Base-by-base conservation (phyloP, 2,329 filamentous ascomycete species). In the Pseudopithomyces chartarum region DNA sequence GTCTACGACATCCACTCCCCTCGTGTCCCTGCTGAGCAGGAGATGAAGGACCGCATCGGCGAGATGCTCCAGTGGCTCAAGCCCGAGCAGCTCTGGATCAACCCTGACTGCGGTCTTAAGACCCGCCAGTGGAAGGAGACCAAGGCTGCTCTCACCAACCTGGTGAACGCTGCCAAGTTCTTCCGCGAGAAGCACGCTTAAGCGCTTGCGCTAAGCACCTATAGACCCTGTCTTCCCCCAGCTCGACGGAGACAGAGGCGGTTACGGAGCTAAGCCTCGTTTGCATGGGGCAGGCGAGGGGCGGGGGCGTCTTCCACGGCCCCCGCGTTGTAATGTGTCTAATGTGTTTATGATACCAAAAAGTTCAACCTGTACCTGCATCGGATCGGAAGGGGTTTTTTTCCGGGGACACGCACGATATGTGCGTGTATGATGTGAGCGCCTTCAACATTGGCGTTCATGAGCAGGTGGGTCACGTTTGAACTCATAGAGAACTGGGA, bases 1-100 rank as follows among this genome's bases (percentile, higher is more conserved):
- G 95, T 99, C 81, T 99, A 98, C 80, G 95, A 99, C 82, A 99
- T 99, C 84, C 95, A 99, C 90, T 96, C 92, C 67, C 95, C 95
- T 68, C 94, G 95, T 90, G 87, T 99, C 60, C 95, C 95, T 76
- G 90, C 88, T 78, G 91, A 97, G 88, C 86, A 97, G 84, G 95
- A 99, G 88, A 97, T 99, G 86, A 94, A 92, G 87, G 90, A 93
- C 83, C 90, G 95, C 77, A 90, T 99, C 79, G 88, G 91, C 78
- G 95, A 99, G 90, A 98, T 98, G 95, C 88, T 99, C 67, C 85
- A 90, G 42, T 82, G 92, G 86, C 90, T 98, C 81, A 94, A 92
- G 86, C 93, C 93, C 58, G 92, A 97, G 76, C 95, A 99, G 87
- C 91, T 99, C 78, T 99, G 95, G 95, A 91, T 98, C 83, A 94